Conservation (phyloP, 768 basidiomycete genomes). For the Mycena epipterygia region DNA sequence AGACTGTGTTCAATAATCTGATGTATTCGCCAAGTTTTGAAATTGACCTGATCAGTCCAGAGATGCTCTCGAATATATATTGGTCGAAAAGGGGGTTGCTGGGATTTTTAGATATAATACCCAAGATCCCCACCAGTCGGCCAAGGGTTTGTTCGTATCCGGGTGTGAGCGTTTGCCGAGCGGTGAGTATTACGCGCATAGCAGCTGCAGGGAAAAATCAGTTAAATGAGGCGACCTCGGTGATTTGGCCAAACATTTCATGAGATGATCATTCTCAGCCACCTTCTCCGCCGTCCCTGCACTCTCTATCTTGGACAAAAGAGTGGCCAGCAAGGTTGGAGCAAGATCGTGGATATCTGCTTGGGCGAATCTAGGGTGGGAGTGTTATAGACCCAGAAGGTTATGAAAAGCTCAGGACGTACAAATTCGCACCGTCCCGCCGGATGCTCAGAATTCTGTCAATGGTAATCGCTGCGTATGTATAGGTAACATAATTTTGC, state of each 20-base stretch:
- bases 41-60: conserved; percentile 89
- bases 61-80: conserved; percentile 96
- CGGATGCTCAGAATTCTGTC: conserved; percentile 95
- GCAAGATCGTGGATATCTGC: conserved; percentile 90
- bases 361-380: conserved; percentile 79
- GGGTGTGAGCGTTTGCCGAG: conserved; percentile 81
- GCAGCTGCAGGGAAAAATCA: conserved; percentile 66
- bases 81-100: conserved; percentile 99
- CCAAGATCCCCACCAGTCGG: conserved; percentile 86
- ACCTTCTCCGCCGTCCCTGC: conserved; percentile 90
- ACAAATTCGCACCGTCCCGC: conserved; percentile 82
- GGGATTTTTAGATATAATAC: conserved; percentile 93
- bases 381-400: not conserved
- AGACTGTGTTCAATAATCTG: conserved; percentile 12
- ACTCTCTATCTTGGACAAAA: conserved; percentile 85
- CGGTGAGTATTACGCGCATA: conserved; percentile 94
- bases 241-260: conserved; percentile 76
- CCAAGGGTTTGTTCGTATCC: conserved; percentile 73
- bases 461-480: conserved; percentile 98
- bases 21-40: not conserved
- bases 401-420: conserved; percentile 43
- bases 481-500: conserved; percentile 91
- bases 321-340: conserved; percentile 74
- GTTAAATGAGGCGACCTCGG: conserved; percentile 1
- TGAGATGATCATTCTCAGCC: conserved; percentile 97